Evolutionary conservation across 768 basidiomycete species (phyloP).

Genomic region (Postia placenta): DNA sequence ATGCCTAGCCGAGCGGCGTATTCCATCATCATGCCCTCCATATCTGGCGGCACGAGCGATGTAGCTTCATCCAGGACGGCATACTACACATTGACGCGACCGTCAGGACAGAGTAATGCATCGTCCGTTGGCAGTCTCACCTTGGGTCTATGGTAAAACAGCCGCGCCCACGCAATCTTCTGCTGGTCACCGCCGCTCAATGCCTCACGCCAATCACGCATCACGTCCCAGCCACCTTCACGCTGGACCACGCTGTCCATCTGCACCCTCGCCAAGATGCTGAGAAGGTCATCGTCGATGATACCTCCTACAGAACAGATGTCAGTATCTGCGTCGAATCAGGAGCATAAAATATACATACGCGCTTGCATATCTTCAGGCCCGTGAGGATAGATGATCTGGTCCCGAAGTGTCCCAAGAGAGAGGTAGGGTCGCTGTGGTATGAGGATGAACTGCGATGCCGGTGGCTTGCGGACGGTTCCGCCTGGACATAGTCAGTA

Average conservation of each 20-base stretch:
- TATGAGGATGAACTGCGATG: slow-evolving; percentile 87
- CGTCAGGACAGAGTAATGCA: background rate
- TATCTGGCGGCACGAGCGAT: slow-evolving; percentile 85
- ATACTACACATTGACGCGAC: slow-evolving; percentile 50
- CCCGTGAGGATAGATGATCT: slow-evolving; percentile 93
- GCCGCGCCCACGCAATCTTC: slow-evolving; percentile 92
- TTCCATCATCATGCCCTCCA: slow-evolving; percentile 95
- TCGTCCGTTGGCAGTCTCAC: slow-evolving; percentile 33
- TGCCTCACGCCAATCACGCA: slow-evolving; percentile 91
- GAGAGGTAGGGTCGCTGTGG: slow-evolving; percentile 96
- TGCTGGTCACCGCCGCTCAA: slow-evolving; percentile 96
- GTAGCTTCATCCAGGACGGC: slow-evolving; percentile 97
- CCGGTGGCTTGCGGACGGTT: slow-evolving; percentile 82
- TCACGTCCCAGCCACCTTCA: slow-evolving; percentile 92
- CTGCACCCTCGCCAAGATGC: slow-evolving; percentile 70
- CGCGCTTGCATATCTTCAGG: slow-evolving; percentile 72
- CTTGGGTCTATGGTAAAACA: slow-evolving; percentile 95
- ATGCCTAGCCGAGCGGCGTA: slow-evolving; percentile 82
- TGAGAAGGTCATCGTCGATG: slow-evolving; percentile 68
- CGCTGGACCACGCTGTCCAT: slow-evolving; percentile 85
- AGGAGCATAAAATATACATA: slow-evolving; percentile 30
- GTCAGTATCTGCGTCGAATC: background rate
- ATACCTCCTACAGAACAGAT: slow-evolving; percentile 46
- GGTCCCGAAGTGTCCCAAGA: slow-evolving; percentile 89
- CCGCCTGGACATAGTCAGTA: too few relatives aligned